Base-by-base conservation (phyloP, 257 asterid species). In the Apocynum venetum region DNA sequence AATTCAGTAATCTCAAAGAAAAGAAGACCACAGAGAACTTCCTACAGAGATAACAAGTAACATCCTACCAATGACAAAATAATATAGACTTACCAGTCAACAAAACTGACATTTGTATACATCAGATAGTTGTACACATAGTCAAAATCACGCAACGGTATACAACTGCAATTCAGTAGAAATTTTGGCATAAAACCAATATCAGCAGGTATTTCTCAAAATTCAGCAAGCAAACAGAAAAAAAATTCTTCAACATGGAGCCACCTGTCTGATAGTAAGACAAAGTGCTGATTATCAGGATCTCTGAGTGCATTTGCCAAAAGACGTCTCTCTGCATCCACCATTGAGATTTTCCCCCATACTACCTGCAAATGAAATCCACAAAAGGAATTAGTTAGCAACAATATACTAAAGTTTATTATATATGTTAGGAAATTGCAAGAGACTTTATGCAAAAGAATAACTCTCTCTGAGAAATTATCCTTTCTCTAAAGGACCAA, bases 331-430 rank as follows among this genome's bases (percentile, higher is more conserved):
- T 96, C 99, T 81, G 98, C 99, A 84, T 96, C 98, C 78, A 96
- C 96, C 99, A 96, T 96, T 44, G 99, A 96, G 79, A 93, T 92
- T 88, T 85, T 92, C 61, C 99, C 99, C 99, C 99, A 96, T 9
- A 47, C 93, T n/a, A 96, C 99, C 99, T 95, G 91, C 82, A 90
- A 55, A 76, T 44, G 77, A 71, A 73, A 57, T 57, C 31, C 36
- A 20, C 9, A 57, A 17, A 55, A 36, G 3, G 35, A 56, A 56
- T 57, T 57, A 19, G 36, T 57, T 19, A 57, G 25, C 64, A 57
- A 6, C 36, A 6, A 19, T 57, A 20, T 25, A 57, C 12, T n/a
- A 20, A 57, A 36, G 20, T 57, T 57, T 5, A 57, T 57, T 55
- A n/a, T n/a, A 19, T 7, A 57, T 57, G 35, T 57, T 57, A 57